Evolutionary conservation across 306 rosid genomes (phyloP).

Genomic region (Heteromeles arbutifolia): DNA sequence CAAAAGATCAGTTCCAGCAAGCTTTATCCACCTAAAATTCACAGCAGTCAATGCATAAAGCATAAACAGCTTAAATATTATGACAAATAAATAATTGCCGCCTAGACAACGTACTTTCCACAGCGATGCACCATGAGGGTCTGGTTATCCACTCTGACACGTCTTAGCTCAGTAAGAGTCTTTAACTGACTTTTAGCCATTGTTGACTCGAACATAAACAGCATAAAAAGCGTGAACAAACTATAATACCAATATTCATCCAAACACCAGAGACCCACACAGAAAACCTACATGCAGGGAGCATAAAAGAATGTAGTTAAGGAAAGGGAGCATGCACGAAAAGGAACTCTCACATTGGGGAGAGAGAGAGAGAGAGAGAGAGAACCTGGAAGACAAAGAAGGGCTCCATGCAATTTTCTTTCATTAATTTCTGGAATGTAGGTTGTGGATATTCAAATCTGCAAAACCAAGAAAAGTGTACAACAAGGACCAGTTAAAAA

Average conservation of each 20-base stretch:
- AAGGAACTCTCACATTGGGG: background rate
- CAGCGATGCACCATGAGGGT: conserved; percentile 85
- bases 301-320: conserved; percentile 2
- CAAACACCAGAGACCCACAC: conserved; percentile 99
- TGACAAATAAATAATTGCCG: background rate
- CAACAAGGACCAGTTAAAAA: background rate
- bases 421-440: conserved; percentile 92
- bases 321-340: conserved; percentile 4
- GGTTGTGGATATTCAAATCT: conserved; percentile 98
- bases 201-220: conserved; percentile 96
- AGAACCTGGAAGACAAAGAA: conserved; percentile 95
- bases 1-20: conserved; percentile 85
- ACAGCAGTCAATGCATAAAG: conserved; percentile 12
- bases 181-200: conserved; percentile 97
- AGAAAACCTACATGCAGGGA: conserved; percentile 62
- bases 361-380: conserved; percentile 4
- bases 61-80: background rate
- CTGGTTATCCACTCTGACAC: conserved; percentile 94
- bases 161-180: conserved; percentile 93
- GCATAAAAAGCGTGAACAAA: conserved; percentile 90
- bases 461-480: conserved; percentile 31
- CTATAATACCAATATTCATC: conserved; percentile 99
- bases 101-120: conserved; percentile 75
- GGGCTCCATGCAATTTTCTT: conserved; percentile 96
- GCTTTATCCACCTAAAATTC: conserved; percentile 75